These are phyloP conservation scores for Ogataea populi-albae DNA, from an alignment of 805 yeast genomes.

Conservation along the genomic window DNA sequence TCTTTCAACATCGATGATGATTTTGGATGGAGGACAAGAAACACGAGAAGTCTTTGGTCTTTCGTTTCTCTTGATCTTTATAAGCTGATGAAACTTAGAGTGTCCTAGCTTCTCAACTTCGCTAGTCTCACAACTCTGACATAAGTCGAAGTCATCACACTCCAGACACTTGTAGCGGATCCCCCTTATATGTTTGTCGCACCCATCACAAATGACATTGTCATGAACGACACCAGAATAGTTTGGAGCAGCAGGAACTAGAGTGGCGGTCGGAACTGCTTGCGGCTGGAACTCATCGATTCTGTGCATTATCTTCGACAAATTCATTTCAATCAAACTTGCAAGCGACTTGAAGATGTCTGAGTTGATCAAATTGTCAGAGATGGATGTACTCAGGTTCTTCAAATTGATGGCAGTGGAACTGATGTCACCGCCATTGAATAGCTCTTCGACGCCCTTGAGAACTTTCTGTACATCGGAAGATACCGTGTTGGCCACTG, in stretches of 20 bases:
- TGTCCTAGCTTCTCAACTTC: constrained; percentile 19
- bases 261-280: background rate
- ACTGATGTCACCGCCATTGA: constrained; percentile 10
- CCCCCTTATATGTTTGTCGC: constrained; percentile 34
- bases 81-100: constrained; percentile 24
- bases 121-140: constrained; percentile 39
- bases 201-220: constrained; percentile 32
- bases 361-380: constrained; percentile 21
- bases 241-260: background rate
- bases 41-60: constrained; percentile 7
- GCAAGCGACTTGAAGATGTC: constrained; percentile 21
- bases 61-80: constrained; percentile 23
- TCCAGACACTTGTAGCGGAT: constrained; percentile 49
- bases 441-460: constrained; percentile 15
- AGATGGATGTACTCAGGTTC: constrained; percentile 16
- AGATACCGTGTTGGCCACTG: constrained; percentile 2
- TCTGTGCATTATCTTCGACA: constrained; percentile 16
- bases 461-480: constrained; percentile 13
- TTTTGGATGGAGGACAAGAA: too few relatives aligned
- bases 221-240: constrained; percentile 13
- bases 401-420: constrained; percentile 11
- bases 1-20: too few relatives aligned
- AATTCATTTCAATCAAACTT: constrained; percentile 19
- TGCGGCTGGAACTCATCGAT: constrained; percentile 18
- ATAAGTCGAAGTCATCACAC: constrained; percentile 53